Conservation (phyloP, 305 asterid species). For the Fraxinus baroniana region DNA sequence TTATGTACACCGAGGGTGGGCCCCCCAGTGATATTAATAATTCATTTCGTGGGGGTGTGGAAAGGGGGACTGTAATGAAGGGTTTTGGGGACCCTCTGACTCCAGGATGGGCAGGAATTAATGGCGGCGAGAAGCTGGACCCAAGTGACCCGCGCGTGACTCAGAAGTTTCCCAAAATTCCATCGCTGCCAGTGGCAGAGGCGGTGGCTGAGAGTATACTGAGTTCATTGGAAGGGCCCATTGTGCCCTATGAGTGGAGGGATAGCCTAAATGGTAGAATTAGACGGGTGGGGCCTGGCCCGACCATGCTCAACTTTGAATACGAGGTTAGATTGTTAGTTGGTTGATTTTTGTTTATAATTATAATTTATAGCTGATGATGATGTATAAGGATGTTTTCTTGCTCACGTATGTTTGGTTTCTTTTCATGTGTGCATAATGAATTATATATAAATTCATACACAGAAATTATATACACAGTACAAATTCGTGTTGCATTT, state of each 20-base stretch:
- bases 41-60: conserved; percentile 55
- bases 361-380: not conserved
- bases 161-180: conserved; percentile 60
- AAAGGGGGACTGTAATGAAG: conserved; percentile 87
- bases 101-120: conserved; percentile 81
- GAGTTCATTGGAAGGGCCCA: conserved; percentile 52
- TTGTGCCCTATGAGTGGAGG: conserved; percentile 55
- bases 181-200: conserved; percentile 79
- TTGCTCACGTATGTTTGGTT: not conserved
- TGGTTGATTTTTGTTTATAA: not conserved
- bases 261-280: conserved; percentile 29
- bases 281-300: conserved; percentile 75
- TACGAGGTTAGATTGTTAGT: conserved; percentile 53
- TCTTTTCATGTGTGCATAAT: not conserved
- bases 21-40: conserved; percentile 13
- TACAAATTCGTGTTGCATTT: not conserved
- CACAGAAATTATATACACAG: not conserved
- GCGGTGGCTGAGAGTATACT: conserved; percentile 60
- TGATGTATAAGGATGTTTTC: not conserved
- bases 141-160: conserved; percentile 47
- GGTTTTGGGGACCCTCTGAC: conserved; percentile 92
- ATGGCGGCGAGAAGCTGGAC: conserved; percentile 60
- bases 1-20: conserved; percentile 80
- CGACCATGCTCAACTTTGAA: conserved; percentile 62
- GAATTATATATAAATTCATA: not conserved